Evolutionary conservation across 140 eudicot species (phyloP).

Genomic region (Erigeron philadelphicus): DNA sequence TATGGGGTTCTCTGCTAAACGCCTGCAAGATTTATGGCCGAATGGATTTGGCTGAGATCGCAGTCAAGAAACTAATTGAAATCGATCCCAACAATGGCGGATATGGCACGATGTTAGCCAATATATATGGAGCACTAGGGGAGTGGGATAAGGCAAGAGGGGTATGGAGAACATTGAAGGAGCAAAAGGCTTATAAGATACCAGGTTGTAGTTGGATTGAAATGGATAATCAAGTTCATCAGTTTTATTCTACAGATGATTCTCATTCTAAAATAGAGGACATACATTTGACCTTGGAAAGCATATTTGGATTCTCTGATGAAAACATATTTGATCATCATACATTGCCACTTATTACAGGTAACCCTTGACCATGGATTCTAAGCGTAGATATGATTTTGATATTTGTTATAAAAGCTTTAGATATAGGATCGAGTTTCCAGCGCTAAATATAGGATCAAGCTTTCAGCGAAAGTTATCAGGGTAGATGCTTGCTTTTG

Average conservation of each 20-base stretch:
- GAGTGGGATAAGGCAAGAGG: constrained; percentile 66
- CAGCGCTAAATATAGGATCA: too few relatives aligned
- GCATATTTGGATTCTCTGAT: constrained; percentile 33
- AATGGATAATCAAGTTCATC: constrained; percentile 62
- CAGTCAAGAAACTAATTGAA: constrained; percentile 55
- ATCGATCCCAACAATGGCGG: constrained; percentile 68
- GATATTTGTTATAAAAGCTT: not conserved
- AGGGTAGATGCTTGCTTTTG: too few relatives aligned
- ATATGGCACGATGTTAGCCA: constrained; percentile 64
- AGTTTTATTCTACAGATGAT: constrained; percentile 60
- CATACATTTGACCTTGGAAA: constrained; percentile 43
- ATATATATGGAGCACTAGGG: constrained; percentile 70
- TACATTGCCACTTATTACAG: not conserved
- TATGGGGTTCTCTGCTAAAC: constrained; percentile 85
- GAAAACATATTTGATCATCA: constrained; percentile 25
- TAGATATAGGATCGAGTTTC: too few relatives aligned
- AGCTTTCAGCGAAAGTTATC: too few relatives aligned
- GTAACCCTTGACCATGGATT: too few relatives aligned
- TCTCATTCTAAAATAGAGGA: constrained; percentile 64
- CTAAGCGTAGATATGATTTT: not conserved
- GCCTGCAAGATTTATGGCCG: constrained; percentile 70
- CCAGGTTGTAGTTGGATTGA: constrained; percentile 96
- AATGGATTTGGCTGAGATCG: constrained; percentile 69
- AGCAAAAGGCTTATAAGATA: constrained; percentile 50
- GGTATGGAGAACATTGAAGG: constrained; percentile 48